Base-by-base conservation (phyloP, 2,329 filamentous ascomycete genomes). In the Penicillium sp. region DNA sequence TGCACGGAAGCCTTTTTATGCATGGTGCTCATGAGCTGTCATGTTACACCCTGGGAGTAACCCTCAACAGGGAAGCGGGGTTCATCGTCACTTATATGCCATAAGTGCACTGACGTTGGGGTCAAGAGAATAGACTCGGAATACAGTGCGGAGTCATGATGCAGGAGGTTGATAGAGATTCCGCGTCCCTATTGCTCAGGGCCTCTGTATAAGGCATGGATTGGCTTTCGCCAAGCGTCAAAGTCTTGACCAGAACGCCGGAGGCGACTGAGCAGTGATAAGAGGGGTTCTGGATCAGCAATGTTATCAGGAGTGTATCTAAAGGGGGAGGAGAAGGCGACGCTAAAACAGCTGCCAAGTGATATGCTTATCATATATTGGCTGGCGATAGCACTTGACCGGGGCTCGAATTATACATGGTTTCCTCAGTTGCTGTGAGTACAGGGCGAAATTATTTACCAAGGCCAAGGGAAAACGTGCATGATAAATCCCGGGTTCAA, bases 261-360 rank as follows among this genome's bases (percentile, higher is more conserved):
- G n/a, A n/a, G n/a, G n/a, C n/a, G n/a, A n/a, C 10, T 15, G 14
- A 15, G 26, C 14, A 20, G 19, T 28, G 37, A 41, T 46, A 41
- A 30, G 25, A 30, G 15, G 11, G 5, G 11, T 27, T 13, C 6
- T n/a, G 17, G 20, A 14, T 32, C 30, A 11, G 33, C 13, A 6
- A 17, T 28, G 15, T 40, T 35, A 36, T 43, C 26, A 37, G n/a
- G 18, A 16, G 9, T 3, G 20, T 29, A 29, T 31, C 42, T 46
- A 17, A 51, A 51, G 38, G 41, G 48, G 48, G 43, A 51, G 29
- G 48, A 50, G 47, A 39, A 37, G 43, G 47, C 48, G 48, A 50
- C 25, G 25, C 25, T 27, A 27, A 27, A 4, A 13, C 6, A 13
- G 11, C 6, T 40, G 48, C 48, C 47, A 47, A 50, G 47, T 44